A percentile compares a stretch with the other conserved stretches of the same genome.
Conservation (phyloP, 495 filamentous ascomycete genomes). For the Penicillium paxilli region DNA sequence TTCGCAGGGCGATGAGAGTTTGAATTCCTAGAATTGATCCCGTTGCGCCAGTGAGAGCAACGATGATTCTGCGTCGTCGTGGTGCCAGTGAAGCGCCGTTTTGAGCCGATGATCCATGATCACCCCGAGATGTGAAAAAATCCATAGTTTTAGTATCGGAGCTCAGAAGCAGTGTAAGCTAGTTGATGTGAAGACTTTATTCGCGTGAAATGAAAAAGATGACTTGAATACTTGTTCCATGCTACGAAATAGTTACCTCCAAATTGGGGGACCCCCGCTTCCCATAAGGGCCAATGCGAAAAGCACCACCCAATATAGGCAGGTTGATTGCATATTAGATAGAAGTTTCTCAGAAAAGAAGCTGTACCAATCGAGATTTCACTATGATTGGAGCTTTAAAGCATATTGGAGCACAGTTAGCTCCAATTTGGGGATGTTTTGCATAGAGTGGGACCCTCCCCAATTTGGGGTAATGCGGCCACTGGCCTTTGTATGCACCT, state of each 20-base stretch:
- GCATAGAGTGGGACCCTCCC: neutral
- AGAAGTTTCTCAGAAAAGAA: no score
- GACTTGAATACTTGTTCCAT: neutral
- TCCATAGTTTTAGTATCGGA: neutral
- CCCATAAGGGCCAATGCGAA: neutral
- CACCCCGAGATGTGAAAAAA: neutral
- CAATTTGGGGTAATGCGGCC: neutral
- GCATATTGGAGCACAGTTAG: no score
- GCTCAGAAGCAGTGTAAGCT: neutral
- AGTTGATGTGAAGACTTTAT: neutral
- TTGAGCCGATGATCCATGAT: neutral
- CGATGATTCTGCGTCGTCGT: slow-evolving; percentile 32
- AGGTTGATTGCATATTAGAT: neutral
- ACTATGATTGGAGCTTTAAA: no score
- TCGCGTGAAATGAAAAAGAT: neutral
- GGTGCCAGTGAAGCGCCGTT: neutral
- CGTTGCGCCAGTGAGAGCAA: slow-evolving; percentile 46
- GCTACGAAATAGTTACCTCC: neutral
- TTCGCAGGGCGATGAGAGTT: slow-evolving; percentile 35
- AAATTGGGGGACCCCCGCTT: neutral
- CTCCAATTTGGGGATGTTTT: neutral
- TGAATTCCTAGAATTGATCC: slow-evolving; percentile 40
- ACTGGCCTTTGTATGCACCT: neutral
- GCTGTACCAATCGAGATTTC: no score
- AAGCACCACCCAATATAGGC: neutral